Percentiles rank a stretch among this genome's conserved stretches.
Evolutionary conservation across 345 rosid genomes (phyloP).

Genomic region (Camelina neglecta): DNA sequence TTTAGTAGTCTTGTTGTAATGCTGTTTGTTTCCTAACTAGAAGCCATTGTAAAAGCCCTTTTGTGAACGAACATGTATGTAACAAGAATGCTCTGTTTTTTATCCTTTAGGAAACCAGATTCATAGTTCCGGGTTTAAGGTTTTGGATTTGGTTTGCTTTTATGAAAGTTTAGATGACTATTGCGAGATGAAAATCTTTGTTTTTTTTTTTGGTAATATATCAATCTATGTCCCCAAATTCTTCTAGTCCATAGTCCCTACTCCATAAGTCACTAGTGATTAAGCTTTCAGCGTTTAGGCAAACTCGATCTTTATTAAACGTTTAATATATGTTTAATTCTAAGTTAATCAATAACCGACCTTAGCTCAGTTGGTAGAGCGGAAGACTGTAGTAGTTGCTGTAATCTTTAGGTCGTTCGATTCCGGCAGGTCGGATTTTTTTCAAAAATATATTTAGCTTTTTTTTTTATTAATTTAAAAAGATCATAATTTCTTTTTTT

Average conservation of each 20-base stretch:
- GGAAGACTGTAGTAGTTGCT: constrained; percentile 76
- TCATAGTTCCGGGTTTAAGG: background rate
- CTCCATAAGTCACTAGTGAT: background rate
- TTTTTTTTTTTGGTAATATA: background rate
- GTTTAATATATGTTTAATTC: accelerated
- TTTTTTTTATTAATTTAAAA: background rate
- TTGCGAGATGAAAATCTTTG: background rate
- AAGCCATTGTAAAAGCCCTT: background rate
- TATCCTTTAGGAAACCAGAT: background rate
- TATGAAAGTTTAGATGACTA: background rate
- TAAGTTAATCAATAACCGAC: constrained; percentile 29
- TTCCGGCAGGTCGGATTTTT: constrained; percentile 25
- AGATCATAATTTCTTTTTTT: too few species aligned
- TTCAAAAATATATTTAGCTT: background rate
- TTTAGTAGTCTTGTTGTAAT: background rate
- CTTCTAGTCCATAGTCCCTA: background rate
- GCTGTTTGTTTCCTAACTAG: background rate
- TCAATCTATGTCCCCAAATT: background rate
- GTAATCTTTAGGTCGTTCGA: constrained; percentile 54
- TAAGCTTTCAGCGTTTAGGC: background rate
- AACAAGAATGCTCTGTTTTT: background rate
- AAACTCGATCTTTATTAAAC: too few species aligned
- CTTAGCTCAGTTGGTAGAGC: constrained; percentile 98
- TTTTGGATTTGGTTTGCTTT: background rate
- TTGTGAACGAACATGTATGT: background rate